Conservation (phyloP, 768 basidiomycete genomes). For the Auricularia sp. region DNA sequence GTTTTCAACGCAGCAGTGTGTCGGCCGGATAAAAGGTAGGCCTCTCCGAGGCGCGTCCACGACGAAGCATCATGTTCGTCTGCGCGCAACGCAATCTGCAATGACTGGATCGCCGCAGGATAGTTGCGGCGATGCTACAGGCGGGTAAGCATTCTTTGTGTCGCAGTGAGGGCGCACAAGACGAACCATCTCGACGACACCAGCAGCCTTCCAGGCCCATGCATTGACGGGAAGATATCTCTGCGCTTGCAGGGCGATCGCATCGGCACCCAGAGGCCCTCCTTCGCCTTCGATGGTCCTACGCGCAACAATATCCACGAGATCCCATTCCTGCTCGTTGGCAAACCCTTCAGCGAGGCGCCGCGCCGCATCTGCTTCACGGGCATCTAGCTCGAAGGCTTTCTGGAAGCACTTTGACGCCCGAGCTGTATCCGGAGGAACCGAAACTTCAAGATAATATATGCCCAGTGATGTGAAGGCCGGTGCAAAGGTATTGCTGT, state of each 20-base stretch:
- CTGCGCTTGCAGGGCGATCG: constrained; percentile 17
- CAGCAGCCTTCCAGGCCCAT: constrained; percentile 98
- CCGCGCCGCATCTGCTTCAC: constrained; percentile 76
- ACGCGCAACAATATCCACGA: constrained; percentile 88
- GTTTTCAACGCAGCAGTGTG: constrained; percentile 86
- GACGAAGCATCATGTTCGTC: constrained; percentile 64
- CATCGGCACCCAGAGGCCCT: constrained; percentile 38
- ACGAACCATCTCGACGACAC: constrained; percentile 81
- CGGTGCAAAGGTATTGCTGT: constrained; percentile 66
- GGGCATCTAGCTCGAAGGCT: constrained; percentile 90
- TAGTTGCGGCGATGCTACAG: constrained; percentile 58
- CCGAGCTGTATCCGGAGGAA: constrained; percentile 70
- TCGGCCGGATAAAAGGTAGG: constrained; percentile 79
- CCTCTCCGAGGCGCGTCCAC: constrained; percentile 91
- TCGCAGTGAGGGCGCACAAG: neutral
- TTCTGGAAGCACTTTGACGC: constrained; percentile 96
- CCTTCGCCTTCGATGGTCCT: constrained; percentile 92
- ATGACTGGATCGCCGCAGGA: constrained; percentile 63
- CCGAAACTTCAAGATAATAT: constrained; percentile 65
- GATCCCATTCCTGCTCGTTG: constrained; percentile 87
- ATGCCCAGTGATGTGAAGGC: constrained; percentile 90
- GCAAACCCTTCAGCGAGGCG: constrained; percentile 84
- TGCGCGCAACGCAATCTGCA: constrained; percentile 78
- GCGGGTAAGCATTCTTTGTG: too few relatives aligned
- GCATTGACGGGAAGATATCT: constrained; percentile 67